Percentiles rank a stretch among this genome's conserved stretches.
These are phyloP conservation scores for Alternaria triticina DNA, from an alignment of 2,329 filamentous ascomycete species.

Conservation along the genomic window DNA sequence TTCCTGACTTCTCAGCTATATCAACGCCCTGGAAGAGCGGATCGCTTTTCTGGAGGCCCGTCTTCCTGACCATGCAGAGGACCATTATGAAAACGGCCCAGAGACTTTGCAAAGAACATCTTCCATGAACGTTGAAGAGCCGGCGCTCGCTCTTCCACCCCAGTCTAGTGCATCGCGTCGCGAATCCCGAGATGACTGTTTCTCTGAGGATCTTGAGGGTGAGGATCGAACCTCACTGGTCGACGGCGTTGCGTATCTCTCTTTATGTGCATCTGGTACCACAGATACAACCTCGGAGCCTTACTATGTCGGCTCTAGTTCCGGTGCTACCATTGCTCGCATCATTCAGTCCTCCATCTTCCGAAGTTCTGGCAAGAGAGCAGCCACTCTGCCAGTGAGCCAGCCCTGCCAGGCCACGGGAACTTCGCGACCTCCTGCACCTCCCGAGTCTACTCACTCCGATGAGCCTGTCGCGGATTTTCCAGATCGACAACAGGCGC, in stretches of 20 bases:
- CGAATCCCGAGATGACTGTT: slow-evolving; percentile 10
- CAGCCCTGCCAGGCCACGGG: not conserved
- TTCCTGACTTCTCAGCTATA: slow-evolving; percentile 23
- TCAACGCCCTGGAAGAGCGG: slow-evolving; percentile 34
- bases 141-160: not conserved
- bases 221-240: slow-evolving; percentile 33
- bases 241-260: slow-evolving; percentile 37
- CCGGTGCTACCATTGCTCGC: slow-evolving; percentile 36
- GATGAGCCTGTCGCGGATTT: slow-evolving; percentile 6
- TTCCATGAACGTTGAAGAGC: not conserved
- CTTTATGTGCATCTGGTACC: slow-evolving; percentile 34
- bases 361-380: slow-evolving; percentile 12
- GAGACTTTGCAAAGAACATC: not conserved
- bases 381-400: not conserved
- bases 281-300: slow-evolving; percentile 31
- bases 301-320: slow-evolving; percentile 37
- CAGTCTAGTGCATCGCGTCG: not conserved
- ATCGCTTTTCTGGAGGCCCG: slow-evolving; percentile 36
- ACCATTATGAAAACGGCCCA: slow-evolving; percentile 24
- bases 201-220: slow-evolving; percentile 20
- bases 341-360: slow-evolving; percentile 37
- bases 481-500: slow-evolving; percentile 22
- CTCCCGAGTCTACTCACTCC: slow-evolving; percentile 6
- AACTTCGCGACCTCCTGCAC: not conserved
- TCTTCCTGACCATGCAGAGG: slow-evolving; percentile 32